Percentiles rank a stretch among this genome's conserved stretches.
phyloP scores from a whole-genome alignment of 352 stramenopile genomes.

The Globisporangium solare region DNA sequence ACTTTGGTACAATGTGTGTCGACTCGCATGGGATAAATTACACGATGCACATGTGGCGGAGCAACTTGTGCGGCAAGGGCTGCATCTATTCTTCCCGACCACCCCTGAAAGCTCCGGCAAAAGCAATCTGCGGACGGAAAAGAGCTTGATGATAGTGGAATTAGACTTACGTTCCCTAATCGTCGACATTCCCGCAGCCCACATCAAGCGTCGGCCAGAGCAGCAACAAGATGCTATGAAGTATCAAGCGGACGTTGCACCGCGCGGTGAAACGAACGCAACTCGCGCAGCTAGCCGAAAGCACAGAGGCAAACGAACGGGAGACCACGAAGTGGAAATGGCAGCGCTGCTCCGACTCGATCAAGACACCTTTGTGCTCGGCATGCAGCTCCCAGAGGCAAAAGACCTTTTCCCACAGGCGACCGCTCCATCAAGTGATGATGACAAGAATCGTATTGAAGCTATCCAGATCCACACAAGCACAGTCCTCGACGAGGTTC shows the following conservation, averaged over 20 bases:
- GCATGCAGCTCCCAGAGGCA: conserved; percentile 19
- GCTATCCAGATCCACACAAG: conserved; percentile 1
- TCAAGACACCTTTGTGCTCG: conserved; percentile 29
- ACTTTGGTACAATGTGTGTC: conserved; percentile 43
- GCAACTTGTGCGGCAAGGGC: conserved; percentile 20
- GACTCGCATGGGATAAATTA: conserved; percentile 39
- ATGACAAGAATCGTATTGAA: background rate
- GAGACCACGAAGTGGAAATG: conserved; percentile 16
- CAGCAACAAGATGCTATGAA: conserved; percentile 11
- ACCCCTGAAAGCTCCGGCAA: conserved; percentile 6
- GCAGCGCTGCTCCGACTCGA: conserved; percentile 16
- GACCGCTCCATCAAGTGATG: background rate
- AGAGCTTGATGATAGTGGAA: conserved; percentile 49
- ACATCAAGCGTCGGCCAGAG: conserved; percentile 26
- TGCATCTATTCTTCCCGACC: conserved; percentile 36
- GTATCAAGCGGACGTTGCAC: conserved; percentile 2
- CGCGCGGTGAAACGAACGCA: background rate
- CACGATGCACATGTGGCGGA: conserved; percentile 27
- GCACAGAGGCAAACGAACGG: background rate
- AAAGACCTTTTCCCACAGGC: background rate
- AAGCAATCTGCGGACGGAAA: conserved; percentile 22
- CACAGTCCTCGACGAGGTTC: conserved; percentile 17
- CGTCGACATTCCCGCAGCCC: conserved; percentile 39
- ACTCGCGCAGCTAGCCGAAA: background rate
- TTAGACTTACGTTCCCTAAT: conserved; percentile 45